Evolutionary conservation across 1,284 basidiomycete species (phyloP).

Genomic region (Boletus sp.): DNA sequence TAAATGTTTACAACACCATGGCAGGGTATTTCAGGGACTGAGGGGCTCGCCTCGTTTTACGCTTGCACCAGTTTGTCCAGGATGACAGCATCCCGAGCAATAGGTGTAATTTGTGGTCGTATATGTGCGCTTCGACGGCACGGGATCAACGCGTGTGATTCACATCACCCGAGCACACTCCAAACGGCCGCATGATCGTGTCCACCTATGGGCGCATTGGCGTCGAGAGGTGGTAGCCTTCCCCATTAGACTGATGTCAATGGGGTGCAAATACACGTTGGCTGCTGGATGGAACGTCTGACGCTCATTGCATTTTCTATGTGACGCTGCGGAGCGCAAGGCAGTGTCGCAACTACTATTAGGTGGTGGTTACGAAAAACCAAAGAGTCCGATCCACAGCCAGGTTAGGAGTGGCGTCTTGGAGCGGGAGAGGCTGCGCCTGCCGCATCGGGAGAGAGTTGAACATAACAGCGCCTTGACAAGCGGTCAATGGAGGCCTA

Average conservation of each 20-base stretch:
- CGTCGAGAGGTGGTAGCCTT: constrained; percentile 11
- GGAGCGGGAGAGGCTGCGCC: background rate
- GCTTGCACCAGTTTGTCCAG: constrained; percentile 20
- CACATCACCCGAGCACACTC: constrained; percentile 21
- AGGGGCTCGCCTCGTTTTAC: constrained; percentile 8
- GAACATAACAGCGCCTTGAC: constrained; percentile 4
- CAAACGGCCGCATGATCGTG: constrained; percentile 13
- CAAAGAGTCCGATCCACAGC: background rate
- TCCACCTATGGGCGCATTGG: constrained; percentile 6
- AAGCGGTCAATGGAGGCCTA: too few species aligned
- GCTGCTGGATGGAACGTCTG: constrained; percentile 7
- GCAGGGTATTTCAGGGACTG: constrained; percentile 22
- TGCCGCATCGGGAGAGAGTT: background rate
- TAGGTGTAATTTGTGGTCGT: constrained; percentile 8
- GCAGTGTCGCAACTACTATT: constrained; percentile 19
- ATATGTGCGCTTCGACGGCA: constrained; percentile 19
- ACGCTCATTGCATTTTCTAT: constrained; percentile 4
- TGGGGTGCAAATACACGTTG: constrained; percentile 2
- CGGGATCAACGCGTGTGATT: constrained; percentile 26
- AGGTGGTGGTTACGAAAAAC: constrained; percentile 6
- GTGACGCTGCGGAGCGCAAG: constrained; percentile 5
- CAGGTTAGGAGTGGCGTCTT: background rate
- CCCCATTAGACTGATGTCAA: constrained; percentile 8
- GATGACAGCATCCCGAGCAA: constrained; percentile 31
- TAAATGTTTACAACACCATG: constrained; percentile 16